phyloP scores from a whole-genome alignment of 2,329 filamentous ascomycete genomes.

The Fusarium tjaetaba region DNA sequence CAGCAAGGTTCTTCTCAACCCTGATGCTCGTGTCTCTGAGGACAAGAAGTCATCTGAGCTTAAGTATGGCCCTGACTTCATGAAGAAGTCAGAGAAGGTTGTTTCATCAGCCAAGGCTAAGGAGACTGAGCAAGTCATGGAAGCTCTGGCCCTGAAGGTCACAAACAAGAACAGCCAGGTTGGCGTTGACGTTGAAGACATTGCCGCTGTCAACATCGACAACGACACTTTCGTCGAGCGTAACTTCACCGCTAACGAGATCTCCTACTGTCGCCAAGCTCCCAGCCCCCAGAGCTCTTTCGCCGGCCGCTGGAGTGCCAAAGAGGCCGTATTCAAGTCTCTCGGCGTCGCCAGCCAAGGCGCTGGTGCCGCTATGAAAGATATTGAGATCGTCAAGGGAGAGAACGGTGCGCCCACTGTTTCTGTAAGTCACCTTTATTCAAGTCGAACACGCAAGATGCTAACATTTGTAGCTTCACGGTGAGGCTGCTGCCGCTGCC shows the following conservation, averaged over 20 bases:
- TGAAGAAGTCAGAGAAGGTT: conserved; percentile 70
- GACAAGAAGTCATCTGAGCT: conserved; percentile 90
- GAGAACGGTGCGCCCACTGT: conserved; percentile 86
- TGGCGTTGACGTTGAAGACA: conserved; percentile 92
- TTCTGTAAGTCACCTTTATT: conserved; percentile 68
- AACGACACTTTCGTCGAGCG: conserved; percentile 95
- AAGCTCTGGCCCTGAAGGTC: conserved; percentile 75
- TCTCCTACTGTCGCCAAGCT: conserved; percentile 84
- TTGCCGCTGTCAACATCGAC: conserved; percentile 86
- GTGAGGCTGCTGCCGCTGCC: conserved; percentile 84
- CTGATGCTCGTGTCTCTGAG: conserved; percentile 82
- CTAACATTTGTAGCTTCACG: conserved; percentile 77
- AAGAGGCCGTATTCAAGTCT: conserved; percentile 99
- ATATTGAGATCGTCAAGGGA: conserved; percentile 91
- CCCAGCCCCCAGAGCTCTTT: conserved; percentile 88
- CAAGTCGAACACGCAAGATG: not conserved
- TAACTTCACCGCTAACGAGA: conserved; percentile 90
- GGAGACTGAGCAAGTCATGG: conserved; percentile 78
- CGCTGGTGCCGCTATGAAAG: conserved; percentile 87
- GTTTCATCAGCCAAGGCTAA: conserved; percentile 60
- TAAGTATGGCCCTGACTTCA: conserved; percentile 75
- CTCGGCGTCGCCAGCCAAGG: conserved; percentile 88
- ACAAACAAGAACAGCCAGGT: conserved; percentile 74
- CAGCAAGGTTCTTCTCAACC: conserved; percentile 90
- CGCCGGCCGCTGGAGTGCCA: conserved; percentile 94